These are phyloP conservation scores for Botrytis cinerea DNA, from an alignment of 2,329 filamentous ascomycete species.

Conservation along the genomic window DNA sequence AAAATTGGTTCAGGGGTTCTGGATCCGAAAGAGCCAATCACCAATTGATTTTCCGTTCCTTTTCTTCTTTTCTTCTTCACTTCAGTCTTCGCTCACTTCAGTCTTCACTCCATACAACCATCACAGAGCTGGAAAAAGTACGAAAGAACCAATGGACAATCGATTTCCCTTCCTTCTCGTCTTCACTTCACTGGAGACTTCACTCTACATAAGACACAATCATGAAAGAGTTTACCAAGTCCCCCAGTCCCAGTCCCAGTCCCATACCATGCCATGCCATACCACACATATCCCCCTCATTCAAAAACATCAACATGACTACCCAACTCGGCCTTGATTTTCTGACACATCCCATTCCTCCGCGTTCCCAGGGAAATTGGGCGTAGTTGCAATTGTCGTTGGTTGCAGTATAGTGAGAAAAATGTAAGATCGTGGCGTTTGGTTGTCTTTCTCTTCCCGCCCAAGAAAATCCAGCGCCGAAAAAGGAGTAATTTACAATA, in stretches of 20 bases:
- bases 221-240: not conserved
- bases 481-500: not conserved
- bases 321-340: not conserved
- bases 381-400: no score
- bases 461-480: not conserved
- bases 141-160: no score
- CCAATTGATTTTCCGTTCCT: not conserved
- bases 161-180: no score
- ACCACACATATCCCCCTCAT: not conserved
- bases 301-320: not conserved
- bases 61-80: not conserved
- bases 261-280: no score
- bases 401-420: not conserved
- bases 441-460: not conserved
- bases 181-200: not conserved
- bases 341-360: constrained; percentile 2
- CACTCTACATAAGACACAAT: not conserved
- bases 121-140: no score
- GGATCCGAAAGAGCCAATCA: not conserved
- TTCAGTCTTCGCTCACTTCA: not conserved
- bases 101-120: not conserved
- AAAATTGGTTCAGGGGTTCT: not conserved
- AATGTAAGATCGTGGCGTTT: constrained; percentile 15
- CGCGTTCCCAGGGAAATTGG: not conserved
- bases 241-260: no score